Percentiles rank a stretch among this genome's conserved stretches.
These are phyloP conservation scores for Ustilago trichophora DNA, from an alignment of 1,284 basidiomycete species.

Conservation along the genomic window DNA sequence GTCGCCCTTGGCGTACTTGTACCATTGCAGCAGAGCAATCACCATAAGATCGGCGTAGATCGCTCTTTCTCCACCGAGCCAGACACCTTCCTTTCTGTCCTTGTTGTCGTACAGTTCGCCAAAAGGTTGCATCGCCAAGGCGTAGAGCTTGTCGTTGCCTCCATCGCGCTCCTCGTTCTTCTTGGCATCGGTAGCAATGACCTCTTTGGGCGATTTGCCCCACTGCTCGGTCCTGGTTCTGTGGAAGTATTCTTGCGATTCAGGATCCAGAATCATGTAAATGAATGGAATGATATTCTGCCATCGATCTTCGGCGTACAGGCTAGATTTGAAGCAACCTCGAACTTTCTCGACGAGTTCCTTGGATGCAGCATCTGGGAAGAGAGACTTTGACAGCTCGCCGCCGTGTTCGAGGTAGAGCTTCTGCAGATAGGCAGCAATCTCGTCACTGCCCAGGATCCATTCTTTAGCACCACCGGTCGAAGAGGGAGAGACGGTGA, in stretches of 20 bases:
- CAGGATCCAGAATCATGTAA: constrained; percentile 24
- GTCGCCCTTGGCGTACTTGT: constrained; percentile 9
- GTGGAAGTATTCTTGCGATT: constrained; percentile 18
- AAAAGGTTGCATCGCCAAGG: constrained; percentile 14
- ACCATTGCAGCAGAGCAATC: constrained; percentile 30
- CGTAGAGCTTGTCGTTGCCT: constrained; percentile 12
- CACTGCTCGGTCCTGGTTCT: constrained; percentile 5
- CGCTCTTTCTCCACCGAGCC: constrained; percentile 19
- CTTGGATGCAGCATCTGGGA: constrained; percentile 8
- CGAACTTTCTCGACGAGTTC: neutral
- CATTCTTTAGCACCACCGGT: too few relatives aligned
- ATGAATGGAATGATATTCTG: constrained; percentile 11
- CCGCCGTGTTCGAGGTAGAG: constrained; percentile 20
- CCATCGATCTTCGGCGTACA: constrained; percentile 13
- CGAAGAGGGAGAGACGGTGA: constrained; percentile 12
- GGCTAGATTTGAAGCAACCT: neutral
- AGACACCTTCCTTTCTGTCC: constrained; percentile 1
- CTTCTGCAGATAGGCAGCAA: constrained; percentile 21
- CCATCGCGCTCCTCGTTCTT: constrained; percentile 9
- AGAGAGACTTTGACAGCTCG: constrained; percentile 12
- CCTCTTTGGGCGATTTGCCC: constrained; percentile 19
- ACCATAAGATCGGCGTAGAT: constrained; percentile 32
- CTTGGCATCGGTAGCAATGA: constrained; percentile 14
- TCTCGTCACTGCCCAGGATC: constrained; percentile 21
- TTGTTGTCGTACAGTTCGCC: constrained; percentile 19